Evolutionary conservation across 2,329 filamentous ascomycete species (phyloP).

Genomic region (Colletotrichum coccodes): DNA sequence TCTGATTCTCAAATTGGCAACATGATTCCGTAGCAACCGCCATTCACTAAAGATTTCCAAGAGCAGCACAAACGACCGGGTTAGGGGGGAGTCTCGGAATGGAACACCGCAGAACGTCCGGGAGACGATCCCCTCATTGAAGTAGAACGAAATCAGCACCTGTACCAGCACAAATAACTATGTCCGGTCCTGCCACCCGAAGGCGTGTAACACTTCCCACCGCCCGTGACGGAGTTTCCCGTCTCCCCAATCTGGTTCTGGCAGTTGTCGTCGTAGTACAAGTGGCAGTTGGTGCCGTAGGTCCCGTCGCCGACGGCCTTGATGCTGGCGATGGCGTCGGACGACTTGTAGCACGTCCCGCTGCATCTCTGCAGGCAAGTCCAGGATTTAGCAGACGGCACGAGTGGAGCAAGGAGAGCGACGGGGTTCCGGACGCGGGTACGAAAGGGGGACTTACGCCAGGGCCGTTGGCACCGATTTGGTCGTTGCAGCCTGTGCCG

Average conservation of each 20-base stretch:
- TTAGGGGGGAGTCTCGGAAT: neutral
- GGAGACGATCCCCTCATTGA: neutral
- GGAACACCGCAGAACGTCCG: too few species aligned
- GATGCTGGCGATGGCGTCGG: constrained; percentile 5
- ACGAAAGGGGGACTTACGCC: neutral
- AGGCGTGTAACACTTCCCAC: constrained; percentile 1
- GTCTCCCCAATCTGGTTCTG: constrained; percentile 1
- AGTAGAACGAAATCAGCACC: neutral
- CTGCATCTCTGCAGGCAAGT: neutral
- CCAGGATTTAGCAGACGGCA: neutral
- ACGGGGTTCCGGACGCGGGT: neutral
- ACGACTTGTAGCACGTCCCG: neutral
- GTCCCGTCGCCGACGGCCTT: neutral
- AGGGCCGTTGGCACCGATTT: neutral
- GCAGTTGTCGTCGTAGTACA: constrained; percentile 2
- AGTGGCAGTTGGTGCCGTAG: neutral
- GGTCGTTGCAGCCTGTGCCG: constrained; percentile 1
- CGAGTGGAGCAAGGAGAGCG: neutral
- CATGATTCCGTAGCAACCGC: too few species aligned
- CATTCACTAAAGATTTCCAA: too few species aligned
- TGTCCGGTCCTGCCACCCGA: neutral
- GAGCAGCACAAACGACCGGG: neutral
- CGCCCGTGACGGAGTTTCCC: neutral
- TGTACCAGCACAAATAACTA: neutral
- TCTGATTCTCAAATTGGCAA: too few species aligned